Evolutionary conservation across 148 eudicot species (phyloP).

Genomic region (Camellia granthamiana): DNA sequence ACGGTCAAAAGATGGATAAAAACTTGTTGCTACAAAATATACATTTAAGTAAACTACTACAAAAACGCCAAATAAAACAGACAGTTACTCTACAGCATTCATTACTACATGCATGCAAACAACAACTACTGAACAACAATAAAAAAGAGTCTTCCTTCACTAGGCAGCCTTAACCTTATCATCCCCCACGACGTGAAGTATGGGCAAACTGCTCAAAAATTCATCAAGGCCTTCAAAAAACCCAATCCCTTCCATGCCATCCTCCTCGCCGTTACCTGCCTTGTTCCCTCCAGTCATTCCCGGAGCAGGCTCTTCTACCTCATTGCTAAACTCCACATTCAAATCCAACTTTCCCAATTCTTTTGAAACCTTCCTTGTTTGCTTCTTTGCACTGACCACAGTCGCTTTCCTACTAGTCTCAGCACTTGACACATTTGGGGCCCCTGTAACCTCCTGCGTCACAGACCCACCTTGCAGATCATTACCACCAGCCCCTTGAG

Average conservation of each 20-base stretch:
- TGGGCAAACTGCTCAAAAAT: slow-evolving; percentile 57
- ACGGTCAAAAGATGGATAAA: not conserved
- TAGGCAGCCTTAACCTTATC: slow-evolving; percentile 55
- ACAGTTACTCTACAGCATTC: slow-evolving; percentile 15
- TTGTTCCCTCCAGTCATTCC: slow-evolving; percentile 22
- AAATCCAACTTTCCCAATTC: slow-evolving; percentile 56
- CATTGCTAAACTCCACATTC: slow-evolving; percentile 63
- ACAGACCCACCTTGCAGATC: slow-evolving; percentile 13
- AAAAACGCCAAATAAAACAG: slow-evolving; percentile 6
- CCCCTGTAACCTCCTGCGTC: slow-evolving; percentile 7
- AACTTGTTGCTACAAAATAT: slow-evolving; percentile 11
- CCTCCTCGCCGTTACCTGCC: slow-evolving; percentile 37
- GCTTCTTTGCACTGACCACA: slow-evolving; percentile 8
- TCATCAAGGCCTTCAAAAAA: slow-evolving; percentile 72
- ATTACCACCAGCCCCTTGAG: slow-evolving; percentile 1
- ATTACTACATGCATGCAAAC: slow-evolving; percentile 38
- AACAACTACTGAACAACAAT: slow-evolving; percentile 3
- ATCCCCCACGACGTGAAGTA: slow-evolving; percentile 47
- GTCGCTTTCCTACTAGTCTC: slow-evolving; percentile 14
- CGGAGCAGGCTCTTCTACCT: slow-evolving; percentile 56
- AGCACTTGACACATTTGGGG: not conserved
- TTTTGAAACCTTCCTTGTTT: slow-evolving; percentile 26
- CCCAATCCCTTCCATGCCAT: slow-evolving; percentile 51
- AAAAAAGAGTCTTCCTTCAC: slow-evolving; percentile 18
- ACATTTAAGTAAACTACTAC: slow-evolving; percentile 16